Base-by-base conservation (phyloP, 1,139 yeast species). In the Pichia sp. region DNA sequence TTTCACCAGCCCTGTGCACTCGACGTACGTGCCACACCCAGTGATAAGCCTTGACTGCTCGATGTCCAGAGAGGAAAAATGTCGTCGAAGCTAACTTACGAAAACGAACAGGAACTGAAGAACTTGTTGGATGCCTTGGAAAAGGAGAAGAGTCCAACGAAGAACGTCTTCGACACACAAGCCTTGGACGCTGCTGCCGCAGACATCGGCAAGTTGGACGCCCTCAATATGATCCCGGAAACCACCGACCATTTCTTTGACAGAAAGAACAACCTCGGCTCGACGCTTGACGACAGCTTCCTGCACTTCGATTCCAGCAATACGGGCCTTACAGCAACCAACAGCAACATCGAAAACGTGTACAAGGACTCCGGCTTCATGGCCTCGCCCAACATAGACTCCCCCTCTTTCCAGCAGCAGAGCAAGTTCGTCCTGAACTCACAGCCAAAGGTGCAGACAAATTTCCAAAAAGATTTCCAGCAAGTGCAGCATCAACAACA, bases 201-300 rank as follows among this genome's bases (percentile, higher is more conserved):
- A 34, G 39, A 18, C 39, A 34, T 34, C 39, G 26, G 26, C 44
- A 13, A n/a, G n/a, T n/a, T 41, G 19, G 28, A 41, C 43, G n/a
- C 8, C 22, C 22, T 40, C 18, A n/a, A 19, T 13, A 19, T 21
- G 13, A 23, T 9, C 26, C 10, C 26, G 16, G 18, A 23, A 19
- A 10, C 25, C 25, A n/a, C 23, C 4, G 18, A 41, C 26, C 12
- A 7, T 23, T 12, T 12, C 4, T 16, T 16, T 10, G 30, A 41
- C 23, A 41, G 44, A 9, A 13, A 12, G 34, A 8, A 18, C n/a
- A 42, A 25, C 21, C 36, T 36, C 4, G 30, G 21, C 9, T 26
- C 46, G 36, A 43, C 46, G n/a, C 25, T 43, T 8, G 46, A 43
- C 21, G 46, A 43, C 21, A 43, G 39, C 25, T 43, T 43, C 19